Evolutionary conservation across 805 yeast species (phyloP), one percentile per base, ranked within the genome.

Genomic region (Sugiyamaella lignohabitans): DNA sequence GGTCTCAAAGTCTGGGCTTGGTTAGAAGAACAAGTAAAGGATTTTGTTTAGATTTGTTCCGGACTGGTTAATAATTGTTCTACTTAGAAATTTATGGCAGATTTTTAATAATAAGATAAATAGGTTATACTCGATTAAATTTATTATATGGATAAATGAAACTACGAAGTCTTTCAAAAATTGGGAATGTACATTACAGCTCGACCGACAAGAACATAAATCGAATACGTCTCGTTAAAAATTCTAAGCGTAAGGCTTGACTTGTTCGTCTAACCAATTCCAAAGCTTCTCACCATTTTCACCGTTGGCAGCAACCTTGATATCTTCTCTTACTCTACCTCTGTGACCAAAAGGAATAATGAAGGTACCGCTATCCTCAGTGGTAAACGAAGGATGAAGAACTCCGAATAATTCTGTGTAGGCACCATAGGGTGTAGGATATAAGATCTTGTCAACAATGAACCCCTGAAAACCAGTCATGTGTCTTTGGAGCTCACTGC

Each of bases 331-430:
- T 16, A 64, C 52, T 1, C 37, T 43, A 22, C 74, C 74, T 11
- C 64, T 53, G 3, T 57, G 47, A 1, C 79, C 79, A 63, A 66
- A 73, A 2, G 79, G 74, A 16, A 64, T 62, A 17, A 69, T 53
- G 53, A 64, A 72, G 19, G 55, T 60, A 1, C 74, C 72, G 30
- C 62, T 59, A 14, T 68, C 58, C 34, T 53, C 52, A 1, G 57
- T 10, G 1, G 67, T 63, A n/a, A 73, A 49, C 3, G 61, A 58
- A 3, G 77, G 76, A 22, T 58, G 53, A 42, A 74, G 58, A 0
- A 72, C 72, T 2, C 71, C 76, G 50, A 58, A 72, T 17, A 72
- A 56, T 50, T 69, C 75, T 6, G 77, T 56, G 46, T 68, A 64
- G 1, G 78, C 73, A 11, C 79, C 80, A 37, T 63, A 63, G 34